A percentile compares a stretch with the other conserved stretches of the same genome.
Conservation (phyloP, 2,329 filamentous ascomycete genomes). For the Macroventuria anomochaeta region DNA sequence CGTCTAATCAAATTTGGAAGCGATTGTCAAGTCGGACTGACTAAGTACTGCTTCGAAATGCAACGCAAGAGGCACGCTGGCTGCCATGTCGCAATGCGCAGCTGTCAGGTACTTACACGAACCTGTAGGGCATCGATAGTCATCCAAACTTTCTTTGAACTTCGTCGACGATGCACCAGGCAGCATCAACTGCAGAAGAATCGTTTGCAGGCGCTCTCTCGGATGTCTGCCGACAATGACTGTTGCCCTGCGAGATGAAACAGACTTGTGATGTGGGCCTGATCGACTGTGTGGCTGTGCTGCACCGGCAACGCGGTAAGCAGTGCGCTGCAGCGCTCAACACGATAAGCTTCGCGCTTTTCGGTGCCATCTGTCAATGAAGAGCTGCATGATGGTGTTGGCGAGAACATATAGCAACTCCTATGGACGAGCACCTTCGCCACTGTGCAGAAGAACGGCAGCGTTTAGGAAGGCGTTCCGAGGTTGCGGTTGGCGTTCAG, state of each 20-base stretch:
- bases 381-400: background rate
- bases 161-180: background rate
- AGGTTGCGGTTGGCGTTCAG: slow-evolving; percentile 1
- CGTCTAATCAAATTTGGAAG: background rate
- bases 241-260: slow-evolving; percentile 10
- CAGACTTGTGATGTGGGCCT: background rate
- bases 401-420: background rate
- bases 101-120: background rate
- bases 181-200: background rate
- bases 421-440: background rate
- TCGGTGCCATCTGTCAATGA: background rate
- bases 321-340: background rate
- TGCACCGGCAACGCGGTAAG: background rate
- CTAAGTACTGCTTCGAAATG: too few relatives aligned
- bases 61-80: background rate
- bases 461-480: background rate
- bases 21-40: too few relatives aligned
- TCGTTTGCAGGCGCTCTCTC: background rate
- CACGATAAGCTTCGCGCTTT: background rate
- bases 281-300: slow-evolving; percentile 11
- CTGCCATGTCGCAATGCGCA: background rate
- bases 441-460: background rate
- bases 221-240: background rate
- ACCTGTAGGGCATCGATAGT: background rate
- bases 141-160: too few relatives aligned